Conservation (phyloP, 1,284 basidiomycete species). For the Veloboletus limbatus region DNA sequence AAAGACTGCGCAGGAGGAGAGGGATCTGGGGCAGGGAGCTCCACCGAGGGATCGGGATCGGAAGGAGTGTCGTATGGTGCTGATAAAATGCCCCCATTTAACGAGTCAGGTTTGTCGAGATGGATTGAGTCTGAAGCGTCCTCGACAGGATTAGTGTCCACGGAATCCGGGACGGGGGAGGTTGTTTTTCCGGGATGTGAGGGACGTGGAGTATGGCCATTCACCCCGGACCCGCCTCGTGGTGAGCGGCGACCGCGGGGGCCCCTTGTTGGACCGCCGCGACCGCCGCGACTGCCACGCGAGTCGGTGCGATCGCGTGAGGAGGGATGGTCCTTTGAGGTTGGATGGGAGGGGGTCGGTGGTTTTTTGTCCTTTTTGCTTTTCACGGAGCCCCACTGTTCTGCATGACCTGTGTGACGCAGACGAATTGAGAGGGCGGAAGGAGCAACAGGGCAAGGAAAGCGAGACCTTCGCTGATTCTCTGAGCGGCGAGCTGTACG, state of each 20-base stretch:
- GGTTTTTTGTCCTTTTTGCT: constrained; percentile 86
- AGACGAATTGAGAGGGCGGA: constrained; percentile 9
- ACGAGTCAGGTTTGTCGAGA: constrained; percentile 20
- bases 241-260: constrained; percentile 55
- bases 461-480: constrained; percentile 76
- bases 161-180: constrained; percentile 20
- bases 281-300: constrained; percentile 63
- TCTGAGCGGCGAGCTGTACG: constrained; percentile 66
- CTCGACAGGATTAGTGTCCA: constrained; percentile 20
- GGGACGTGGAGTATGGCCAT: constrained; percentile 31
- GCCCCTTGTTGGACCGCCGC: constrained; percentile 58
- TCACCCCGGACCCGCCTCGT: constrained; percentile 39
- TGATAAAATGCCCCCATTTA: constrained; percentile 14
- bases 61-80: constrained; percentile 15
- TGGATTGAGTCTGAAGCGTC: constrained; percentile 16
- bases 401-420: constrained; percentile 59
- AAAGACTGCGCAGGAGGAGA: constrained; percentile 8
- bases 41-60: constrained; percentile 10
- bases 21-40: constrained; percentile 14
- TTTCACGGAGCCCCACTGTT: constrained; percentile 85
- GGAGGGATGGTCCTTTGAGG: constrained; percentile 47
- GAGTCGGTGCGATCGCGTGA: constrained; percentile 52
- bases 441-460: constrained; percentile 10
- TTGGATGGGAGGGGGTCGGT: constrained; percentile 28
- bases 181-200: constrained; percentile 25